Conservation (phyloP, 148 eudicot species). For the Gaultheria prostrata region DNA sequence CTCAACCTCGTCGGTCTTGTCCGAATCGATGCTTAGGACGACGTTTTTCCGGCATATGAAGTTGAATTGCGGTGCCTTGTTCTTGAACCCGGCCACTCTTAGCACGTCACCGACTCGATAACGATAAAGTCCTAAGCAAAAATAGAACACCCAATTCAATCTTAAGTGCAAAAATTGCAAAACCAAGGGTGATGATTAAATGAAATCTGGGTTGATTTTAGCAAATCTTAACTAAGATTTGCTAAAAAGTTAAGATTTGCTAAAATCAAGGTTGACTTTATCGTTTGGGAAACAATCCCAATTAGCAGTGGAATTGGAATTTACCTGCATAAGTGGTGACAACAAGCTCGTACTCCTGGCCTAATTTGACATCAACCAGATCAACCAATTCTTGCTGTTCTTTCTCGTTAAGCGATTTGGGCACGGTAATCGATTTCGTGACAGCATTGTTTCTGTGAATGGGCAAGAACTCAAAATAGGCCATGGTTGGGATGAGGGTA, state of each 20-base stretch:
- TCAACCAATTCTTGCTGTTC: conserved; percentile 67
- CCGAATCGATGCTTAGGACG: conserved; percentile 68
- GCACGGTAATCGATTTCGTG: conserved; percentile 39
- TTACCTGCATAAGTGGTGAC: conserved; percentile 83
- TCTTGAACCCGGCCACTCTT: conserved; percentile 70
- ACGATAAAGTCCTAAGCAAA: conserved; percentile 53
- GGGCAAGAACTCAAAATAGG: conserved; percentile 72
- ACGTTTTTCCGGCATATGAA: conserved; percentile 76
- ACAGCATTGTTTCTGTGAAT: conserved; percentile 51
- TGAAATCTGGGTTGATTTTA: background rate
- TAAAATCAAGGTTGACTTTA: too few relatives aligned
- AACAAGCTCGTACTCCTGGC: conserved; percentile 76
- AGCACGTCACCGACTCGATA: conserved; percentile 76
- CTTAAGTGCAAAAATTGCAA: background rate
- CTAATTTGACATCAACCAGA: conserved; percentile 64
- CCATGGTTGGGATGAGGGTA: conserved; percentile 73
- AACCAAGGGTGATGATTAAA: background rate
- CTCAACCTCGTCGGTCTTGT: conserved; percentile 81
- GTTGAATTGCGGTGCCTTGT: conserved; percentile 78
- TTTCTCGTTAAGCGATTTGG: conserved; percentile 58
- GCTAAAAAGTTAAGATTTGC: too few relatives aligned
- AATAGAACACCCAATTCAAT: background rate
- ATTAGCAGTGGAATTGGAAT: background rate
- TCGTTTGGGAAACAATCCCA: too few relatives aligned
- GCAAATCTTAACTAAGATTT: too few relatives aligned